These are phyloP conservation scores for Pilobolus umbonatus DNA, from an alignment of 192 early-diverging fungal species.

Conservation along the genomic window DNA sequence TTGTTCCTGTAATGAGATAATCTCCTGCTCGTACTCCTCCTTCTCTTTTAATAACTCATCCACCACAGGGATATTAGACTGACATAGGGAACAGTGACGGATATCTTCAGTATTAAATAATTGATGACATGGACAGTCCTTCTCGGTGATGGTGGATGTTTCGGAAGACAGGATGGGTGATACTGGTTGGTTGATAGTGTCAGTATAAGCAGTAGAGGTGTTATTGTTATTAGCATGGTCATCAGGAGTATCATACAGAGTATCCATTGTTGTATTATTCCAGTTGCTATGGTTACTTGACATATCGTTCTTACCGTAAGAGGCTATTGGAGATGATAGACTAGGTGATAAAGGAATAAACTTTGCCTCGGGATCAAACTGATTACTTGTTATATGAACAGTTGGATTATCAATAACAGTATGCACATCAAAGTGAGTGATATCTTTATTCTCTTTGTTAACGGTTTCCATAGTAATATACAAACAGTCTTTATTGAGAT, in stretches of 20 bases:
- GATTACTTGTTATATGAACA: slow-evolving; percentile 11
- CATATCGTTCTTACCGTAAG: background rate
- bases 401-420: slow-evolving; percentile 37
- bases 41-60: slow-evolving; percentile 28
- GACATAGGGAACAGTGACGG: slow-evolving; percentile 22
- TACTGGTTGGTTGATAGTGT: too few relatives aligned
- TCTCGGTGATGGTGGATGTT: background rate
- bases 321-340: background rate
- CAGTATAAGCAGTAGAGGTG: background rate
- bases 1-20: slow-evolving; percentile 10
- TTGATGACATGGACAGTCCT: slow-evolving; percentile 29
- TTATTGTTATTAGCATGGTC: too few relatives aligned
- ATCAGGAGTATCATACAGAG: too few relatives aligned
- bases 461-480: slow-evolving; percentile 38
- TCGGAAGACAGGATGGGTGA: slow-evolving; percentile 2
- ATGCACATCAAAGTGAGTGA: slow-evolving; percentile 46
- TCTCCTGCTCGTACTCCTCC: slow-evolving; percentile 14
- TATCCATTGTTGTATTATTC: too few relatives aligned
- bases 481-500: slow-evolving; percentile 1
- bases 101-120: slow-evolving; percentile 21
- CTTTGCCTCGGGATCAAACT: slow-evolving; percentile 19
- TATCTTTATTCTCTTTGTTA: slow-evolving; percentile 45
- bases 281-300: too few relatives aligned
- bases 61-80: slow-evolving; percentile 28
- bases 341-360: slow-evolving; percentile 26